Percentiles rank a stretch among this genome's conserved stretches.
phyloP scores from a whole-genome alignment of 176 grass and related monocot species.

The Oryza meridionalis region DNA sequence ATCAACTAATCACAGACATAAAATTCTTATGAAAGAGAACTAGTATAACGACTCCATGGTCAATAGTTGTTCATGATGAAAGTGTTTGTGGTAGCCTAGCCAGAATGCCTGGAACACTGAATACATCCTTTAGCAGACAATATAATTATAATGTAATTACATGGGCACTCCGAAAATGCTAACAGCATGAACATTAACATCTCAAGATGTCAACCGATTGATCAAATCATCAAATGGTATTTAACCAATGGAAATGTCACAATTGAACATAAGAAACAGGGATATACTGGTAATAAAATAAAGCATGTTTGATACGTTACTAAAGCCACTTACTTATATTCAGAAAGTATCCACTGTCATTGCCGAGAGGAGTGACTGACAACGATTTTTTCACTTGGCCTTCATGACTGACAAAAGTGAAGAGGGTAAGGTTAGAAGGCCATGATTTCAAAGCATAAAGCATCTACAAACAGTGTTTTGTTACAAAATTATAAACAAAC shows the following conservation, averaged over 20 bases:
- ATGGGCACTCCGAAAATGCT: not conserved
- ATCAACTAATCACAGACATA: not conserved
- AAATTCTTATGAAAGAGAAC: not conserved
- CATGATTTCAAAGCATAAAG: not conserved
- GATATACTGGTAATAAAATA: not conserved
- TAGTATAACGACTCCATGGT: not conserved
- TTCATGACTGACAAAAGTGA: constrained; percentile 52
- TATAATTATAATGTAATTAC: constrained; percentile 5
- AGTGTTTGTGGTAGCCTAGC: not conserved
- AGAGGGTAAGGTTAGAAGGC: constrained; percentile 14
- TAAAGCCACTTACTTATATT: constrained; percentile 71
- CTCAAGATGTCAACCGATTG: not conserved
- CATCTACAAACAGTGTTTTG: constrained; percentile 3
- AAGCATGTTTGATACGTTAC: not conserved
- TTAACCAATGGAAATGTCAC: not conserved
- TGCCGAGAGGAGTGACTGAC: constrained; percentile 61
- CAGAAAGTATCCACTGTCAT: constrained; percentile 68
- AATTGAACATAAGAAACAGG: constrained; percentile 18
- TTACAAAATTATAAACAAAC: constrained; percentile 44
- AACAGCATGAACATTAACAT: not conserved
- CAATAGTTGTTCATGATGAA: not conserved
- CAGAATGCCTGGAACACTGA: not conserved
- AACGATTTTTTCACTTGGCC: constrained; percentile 87
- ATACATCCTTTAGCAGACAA: not conserved
- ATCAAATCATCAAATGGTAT: not conserved